These are phyloP conservation scores for Chlorella sp. DNA, from an alignment of 139 green algal species.

Conservation along the genomic window DNA sequence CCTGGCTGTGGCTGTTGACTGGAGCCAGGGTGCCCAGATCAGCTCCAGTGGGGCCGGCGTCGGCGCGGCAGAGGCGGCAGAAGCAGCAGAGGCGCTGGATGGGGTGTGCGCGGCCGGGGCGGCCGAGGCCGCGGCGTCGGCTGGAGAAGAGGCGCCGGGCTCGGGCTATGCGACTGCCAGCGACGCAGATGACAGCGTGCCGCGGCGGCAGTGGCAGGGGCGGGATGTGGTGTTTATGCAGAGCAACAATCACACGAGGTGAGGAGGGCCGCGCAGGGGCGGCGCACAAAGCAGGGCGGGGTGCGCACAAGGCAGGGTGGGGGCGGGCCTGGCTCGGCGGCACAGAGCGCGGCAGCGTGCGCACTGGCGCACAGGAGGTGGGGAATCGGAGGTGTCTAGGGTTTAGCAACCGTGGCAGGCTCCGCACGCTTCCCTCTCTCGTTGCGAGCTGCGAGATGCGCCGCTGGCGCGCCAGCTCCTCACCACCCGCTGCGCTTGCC, in stretches of 20 bases:
- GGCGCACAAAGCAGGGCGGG: too few relatives aligned
- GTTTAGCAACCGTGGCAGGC: too few relatives aligned
- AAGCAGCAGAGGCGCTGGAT: neutral
- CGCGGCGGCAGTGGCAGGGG: slow-evolving; percentile 51
- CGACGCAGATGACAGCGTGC: slow-evolving; percentile 12
- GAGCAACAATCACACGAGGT: slow-evolving; percentile 70
- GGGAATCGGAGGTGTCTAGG: too few relatives aligned
- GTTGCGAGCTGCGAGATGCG: too few relatives aligned
- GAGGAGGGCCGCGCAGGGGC: too few relatives aligned
- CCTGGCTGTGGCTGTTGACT: slow-evolving; percentile 15
- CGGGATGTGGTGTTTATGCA: slow-evolving; percentile 74
- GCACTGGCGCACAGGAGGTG: too few relatives aligned
- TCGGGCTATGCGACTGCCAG: neutral
- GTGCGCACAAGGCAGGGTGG: too few relatives aligned
- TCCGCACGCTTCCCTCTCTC: too few relatives aligned
- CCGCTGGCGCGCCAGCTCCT: too few relatives aligned
- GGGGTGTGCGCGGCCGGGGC: neutral
- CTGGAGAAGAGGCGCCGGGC: neutral
- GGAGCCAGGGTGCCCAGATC: slow-evolving; percentile 2
- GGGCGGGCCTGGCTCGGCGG: too few relatives aligned
- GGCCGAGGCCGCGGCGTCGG: neutral
- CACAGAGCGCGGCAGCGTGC: too few relatives aligned
- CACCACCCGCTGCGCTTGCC: too few relatives aligned
- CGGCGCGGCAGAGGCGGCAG: neutral
- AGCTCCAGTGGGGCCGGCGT: neutral